phyloP scores from a whole-genome alignment of 192 early-diverging fungal species.

The Rhizophlyctis rosea region DNA sequence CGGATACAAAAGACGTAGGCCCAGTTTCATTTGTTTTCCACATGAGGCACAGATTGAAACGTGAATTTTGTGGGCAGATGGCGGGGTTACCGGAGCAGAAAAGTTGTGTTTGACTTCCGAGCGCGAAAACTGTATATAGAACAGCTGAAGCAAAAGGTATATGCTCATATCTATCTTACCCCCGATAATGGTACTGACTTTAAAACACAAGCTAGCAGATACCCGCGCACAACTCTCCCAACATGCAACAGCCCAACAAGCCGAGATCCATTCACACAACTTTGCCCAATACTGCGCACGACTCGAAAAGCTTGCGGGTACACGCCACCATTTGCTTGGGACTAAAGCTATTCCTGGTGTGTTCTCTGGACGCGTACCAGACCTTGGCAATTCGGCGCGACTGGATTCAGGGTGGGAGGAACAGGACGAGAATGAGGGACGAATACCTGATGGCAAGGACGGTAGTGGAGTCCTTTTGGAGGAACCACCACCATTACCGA shows the following conservation, averaged over 20 bases:
- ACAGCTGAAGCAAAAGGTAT: conserved; percentile 17
- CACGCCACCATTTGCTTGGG: conserved; percentile 44
- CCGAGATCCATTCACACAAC: background rate
- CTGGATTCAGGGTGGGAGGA: background rate
- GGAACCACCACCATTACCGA: too few species aligned
- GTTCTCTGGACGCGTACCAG: conserved; percentile 6
- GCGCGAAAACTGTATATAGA: conserved; percentile 35
- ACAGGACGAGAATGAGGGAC: background rate
- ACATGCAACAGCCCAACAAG: conserved; percentile 16
- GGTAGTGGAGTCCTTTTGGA: too few species aligned
- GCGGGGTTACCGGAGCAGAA: conserved; percentile 39
- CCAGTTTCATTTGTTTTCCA: background rate
- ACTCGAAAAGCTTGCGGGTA: conserved; percentile 30
- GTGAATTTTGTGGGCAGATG: conserved; percentile 27
- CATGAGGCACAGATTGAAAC: background rate
- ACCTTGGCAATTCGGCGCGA: too few species aligned
- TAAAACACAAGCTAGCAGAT: conserved; percentile 22
- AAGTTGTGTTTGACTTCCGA: conserved; percentile 42
- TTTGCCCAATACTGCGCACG: conserved; percentile 3
- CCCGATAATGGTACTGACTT: background rate
- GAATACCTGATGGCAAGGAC: too few species aligned
- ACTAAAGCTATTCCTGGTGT: conserved; percentile 46
- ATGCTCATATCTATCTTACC: background rate
- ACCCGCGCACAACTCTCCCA: conserved; percentile 20
- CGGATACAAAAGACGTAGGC: conserved; percentile 45